phyloP scores from a whole-genome alignment of 495 filamentous ascomycete species.

The Cairneyella variabilis region DNA sequence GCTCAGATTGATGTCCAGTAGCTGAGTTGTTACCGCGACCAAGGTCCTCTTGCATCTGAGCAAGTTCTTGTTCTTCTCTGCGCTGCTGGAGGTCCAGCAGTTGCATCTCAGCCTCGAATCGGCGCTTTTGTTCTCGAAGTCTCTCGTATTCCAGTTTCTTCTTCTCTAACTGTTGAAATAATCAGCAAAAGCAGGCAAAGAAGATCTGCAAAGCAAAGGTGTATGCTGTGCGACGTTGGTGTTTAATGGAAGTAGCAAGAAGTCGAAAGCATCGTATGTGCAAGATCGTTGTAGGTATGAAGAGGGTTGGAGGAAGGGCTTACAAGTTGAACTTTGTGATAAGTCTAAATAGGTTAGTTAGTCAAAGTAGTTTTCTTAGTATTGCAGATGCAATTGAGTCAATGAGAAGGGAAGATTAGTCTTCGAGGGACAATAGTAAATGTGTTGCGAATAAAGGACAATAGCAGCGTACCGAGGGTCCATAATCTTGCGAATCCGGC shows the following conservation, averaged over 20 bases:
- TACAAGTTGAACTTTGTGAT: slow-evolving; percentile 43
- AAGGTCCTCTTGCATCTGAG: slow-evolving; percentile 74
- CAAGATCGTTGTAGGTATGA: no score
- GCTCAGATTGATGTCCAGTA: slow-evolving; percentile 79
- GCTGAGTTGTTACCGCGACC: slow-evolving; percentile 45
- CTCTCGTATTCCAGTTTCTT: slow-evolving; percentile 84
- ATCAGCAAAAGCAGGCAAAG: slow-evolving; percentile 22
- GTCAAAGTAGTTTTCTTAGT: not conserved
- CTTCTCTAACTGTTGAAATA: slow-evolving; percentile 70
- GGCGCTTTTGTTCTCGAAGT: slow-evolving; percentile 77
- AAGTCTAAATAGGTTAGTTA: slow-evolving; percentile 29
- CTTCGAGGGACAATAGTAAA: slow-evolving; percentile 41
- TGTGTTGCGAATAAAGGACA: slow-evolving; percentile 30
- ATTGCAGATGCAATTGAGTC: slow-evolving; percentile 2
- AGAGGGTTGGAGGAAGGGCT: slow-evolving; percentile 18
- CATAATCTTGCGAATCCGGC: slow-evolving; percentile 53
- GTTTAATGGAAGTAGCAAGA: no score
- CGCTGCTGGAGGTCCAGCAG: slow-evolving; percentile 78
- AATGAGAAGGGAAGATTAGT: not conserved
- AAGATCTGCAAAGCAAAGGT: no score
- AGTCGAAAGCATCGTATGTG: no score
- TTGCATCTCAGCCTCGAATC: slow-evolving; percentile 85
- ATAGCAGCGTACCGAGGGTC: slow-evolving; percentile 36
- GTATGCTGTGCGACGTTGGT: no score
- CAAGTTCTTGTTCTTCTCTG: slow-evolving; percentile 75